Conservation (phyloP, 257 asterid species). For the Nicotiana undulata region DNA sequence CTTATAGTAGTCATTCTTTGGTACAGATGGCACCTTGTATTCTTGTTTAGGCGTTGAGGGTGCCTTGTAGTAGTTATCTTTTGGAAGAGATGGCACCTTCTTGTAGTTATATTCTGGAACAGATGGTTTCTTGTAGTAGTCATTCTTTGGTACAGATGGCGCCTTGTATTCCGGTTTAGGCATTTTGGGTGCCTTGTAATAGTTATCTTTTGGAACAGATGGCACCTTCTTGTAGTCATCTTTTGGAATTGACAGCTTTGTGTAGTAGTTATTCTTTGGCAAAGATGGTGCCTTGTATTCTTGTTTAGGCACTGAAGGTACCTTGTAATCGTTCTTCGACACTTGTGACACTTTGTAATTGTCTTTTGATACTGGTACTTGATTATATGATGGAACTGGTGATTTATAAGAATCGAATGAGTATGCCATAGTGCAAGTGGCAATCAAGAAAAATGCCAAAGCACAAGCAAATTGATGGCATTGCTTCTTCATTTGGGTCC, state of each 20-base stretch:
- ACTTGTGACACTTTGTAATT: neutral
- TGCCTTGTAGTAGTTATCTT: neutral
- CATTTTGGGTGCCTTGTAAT: no score
- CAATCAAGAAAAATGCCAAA: neutral
- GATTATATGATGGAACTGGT: neutral
- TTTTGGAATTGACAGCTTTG: neutral
- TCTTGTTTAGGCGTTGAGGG: no score
- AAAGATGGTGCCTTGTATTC: neutral
- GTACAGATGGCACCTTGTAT: no score
- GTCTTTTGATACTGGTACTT: neutral
- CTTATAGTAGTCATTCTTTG: no score
- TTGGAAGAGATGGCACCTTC: neutral
- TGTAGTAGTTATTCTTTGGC: neutral
- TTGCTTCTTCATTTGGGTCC: neutral
- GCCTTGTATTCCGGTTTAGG: neutral
- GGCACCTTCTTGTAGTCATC: neutral
- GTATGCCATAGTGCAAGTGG: neutral
- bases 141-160: neutral
- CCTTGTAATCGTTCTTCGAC: neutral
- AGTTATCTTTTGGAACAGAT: no score
- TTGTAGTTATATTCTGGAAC: neutral
- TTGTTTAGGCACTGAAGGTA: neutral
- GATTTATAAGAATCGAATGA: neutral
- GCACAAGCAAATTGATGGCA: neutral
- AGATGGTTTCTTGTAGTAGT: neutral